Evolutionary conservation across 2,329 filamentous ascomycete species (phyloP).

Genomic region (Myriosclerotinia duriaeana): DNA sequence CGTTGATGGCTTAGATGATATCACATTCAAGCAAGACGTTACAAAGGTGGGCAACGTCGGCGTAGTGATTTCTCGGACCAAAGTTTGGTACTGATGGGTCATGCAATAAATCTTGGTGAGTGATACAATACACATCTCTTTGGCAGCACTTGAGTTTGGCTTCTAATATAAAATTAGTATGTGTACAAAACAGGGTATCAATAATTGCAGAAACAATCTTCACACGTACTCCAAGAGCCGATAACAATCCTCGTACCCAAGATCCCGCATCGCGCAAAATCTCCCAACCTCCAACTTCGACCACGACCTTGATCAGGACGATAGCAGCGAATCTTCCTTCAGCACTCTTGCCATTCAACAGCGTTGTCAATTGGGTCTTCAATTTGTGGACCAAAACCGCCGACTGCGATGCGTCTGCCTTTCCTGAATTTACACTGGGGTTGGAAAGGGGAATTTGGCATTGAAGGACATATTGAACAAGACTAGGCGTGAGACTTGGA

Average conservation of each 20-base stretch:
- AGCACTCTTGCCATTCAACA: constrained; percentile 73
- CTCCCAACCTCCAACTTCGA: constrained; percentile 85
- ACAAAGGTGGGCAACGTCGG: constrained; percentile 32
- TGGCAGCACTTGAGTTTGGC: constrained; percentile 71
- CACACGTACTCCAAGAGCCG: constrained; percentile 63
- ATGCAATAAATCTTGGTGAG: constrained; percentile 81
- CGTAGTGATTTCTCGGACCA: constrained; percentile 71
- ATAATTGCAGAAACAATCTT: constrained; percentile 9
- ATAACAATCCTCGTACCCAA: constrained; percentile 76
- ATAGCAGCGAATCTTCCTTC: constrained; percentile 77
- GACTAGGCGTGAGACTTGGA: constrained; percentile 67
- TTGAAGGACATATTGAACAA: constrained; percentile 60
- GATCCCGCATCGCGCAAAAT: constrained; percentile 68
- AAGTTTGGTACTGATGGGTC: constrained; percentile 76
- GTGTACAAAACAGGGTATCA: constrained; percentile 23
- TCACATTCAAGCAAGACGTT: constrained; percentile 61
- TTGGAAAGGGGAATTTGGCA: constrained; percentile 63
- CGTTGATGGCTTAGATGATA: constrained; percentile 47
- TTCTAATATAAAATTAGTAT: constrained; percentile 52
- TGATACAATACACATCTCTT: constrained; percentile 73
- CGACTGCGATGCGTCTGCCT: constrained; percentile 61
- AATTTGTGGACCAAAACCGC: constrained; percentile 76
- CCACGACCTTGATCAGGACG: constrained; percentile 73
- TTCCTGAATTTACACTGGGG: constrained; percentile 58
- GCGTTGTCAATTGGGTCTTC: constrained; percentile 72